These are phyloP conservation scores for Lasiodiplodia sp. DNA, from an alignment of 2,329 filamentous ascomycete genomes.

Conservation along the genomic window DNA sequence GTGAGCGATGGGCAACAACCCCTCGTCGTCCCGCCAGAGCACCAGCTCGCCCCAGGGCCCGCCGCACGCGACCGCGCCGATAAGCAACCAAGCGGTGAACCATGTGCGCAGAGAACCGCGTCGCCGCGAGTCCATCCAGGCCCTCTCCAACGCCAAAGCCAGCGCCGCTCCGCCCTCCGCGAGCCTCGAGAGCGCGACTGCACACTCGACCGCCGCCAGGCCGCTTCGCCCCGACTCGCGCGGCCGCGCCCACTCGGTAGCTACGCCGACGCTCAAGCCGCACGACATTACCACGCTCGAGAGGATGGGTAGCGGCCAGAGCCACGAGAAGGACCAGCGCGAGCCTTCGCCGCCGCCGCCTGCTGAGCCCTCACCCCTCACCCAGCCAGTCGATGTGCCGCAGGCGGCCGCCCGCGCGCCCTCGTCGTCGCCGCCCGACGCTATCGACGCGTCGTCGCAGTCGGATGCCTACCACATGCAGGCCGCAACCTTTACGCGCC, in stretches of 20 bases:
- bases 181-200: constrained; percentile 44
- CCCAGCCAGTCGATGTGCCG: constrained; percentile 51
- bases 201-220: constrained; percentile 37
- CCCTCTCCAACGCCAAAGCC: constrained; percentile 45
- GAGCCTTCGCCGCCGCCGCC: constrained; percentile 22
- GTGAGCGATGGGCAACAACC: constrained; percentile 46
- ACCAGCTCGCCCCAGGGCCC: constrained; percentile 35
- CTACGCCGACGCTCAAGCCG: constrained; percentile 34
- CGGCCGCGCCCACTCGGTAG: constrained; percentile 39
- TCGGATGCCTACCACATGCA: constrained; percentile 45
- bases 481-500: constrained; percentile 63
- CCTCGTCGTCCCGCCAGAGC: constrained; percentile 41
- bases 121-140: constrained; percentile 51
- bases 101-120: constrained; percentile 41
- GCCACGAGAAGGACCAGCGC: constrained; percentile 38
- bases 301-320: constrained; percentile 52
- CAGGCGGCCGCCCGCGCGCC: constrained; percentile 32
- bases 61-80: constrained; percentile 32
- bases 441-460: constrained; percentile 34
- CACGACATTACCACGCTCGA: constrained; percentile 39
- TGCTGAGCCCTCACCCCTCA: constrained; percentile 39
- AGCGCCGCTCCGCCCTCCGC: constrained; percentile 48
- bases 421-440: constrained; percentile 40
- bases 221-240: constrained; percentile 39
- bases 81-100: constrained; percentile 36